phyloP scores from a whole-genome alignment of 805 yeast genomes.

The Schizosaccharomyces octosporus region DNA sequence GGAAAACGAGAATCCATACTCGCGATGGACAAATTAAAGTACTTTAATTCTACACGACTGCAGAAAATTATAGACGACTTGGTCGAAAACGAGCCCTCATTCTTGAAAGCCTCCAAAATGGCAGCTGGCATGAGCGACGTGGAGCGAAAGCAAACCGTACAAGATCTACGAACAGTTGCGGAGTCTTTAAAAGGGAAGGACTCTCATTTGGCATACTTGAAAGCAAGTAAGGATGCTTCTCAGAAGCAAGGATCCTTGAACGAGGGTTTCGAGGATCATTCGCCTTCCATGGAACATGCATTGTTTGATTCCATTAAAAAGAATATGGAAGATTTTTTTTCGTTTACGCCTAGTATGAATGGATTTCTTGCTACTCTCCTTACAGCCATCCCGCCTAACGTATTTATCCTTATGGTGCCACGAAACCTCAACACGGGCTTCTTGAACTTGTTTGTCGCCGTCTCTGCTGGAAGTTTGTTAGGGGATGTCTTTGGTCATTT shows the following conservation, averaged over 20 bases:
- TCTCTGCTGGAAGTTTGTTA: slow-evolving; percentile 52
- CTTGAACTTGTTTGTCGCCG: slow-evolving; percentile 25
- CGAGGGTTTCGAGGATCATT: background rate
- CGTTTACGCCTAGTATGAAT: background rate
- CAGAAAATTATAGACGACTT: background rate
- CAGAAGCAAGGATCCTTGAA: background rate
- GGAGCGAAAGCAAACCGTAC: background rate
- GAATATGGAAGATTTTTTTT: background rate
- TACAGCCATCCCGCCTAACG: background rate
- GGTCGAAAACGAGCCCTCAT: background rate
- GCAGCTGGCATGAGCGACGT: background rate
- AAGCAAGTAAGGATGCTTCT: too few relatives aligned
- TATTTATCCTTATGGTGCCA: background rate
- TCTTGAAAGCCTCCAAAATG: background rate
- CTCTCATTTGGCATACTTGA: background rate
- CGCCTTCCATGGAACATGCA: background rate
- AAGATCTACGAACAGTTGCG: background rate
- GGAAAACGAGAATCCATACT: too few relatives aligned
- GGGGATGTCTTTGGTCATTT: slow-evolving; percentile 56
- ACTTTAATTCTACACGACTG: too few relatives aligned
- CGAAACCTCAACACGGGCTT: background rate
- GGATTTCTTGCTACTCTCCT: background rate
- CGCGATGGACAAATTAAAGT: too few relatives aligned
- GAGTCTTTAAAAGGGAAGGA: background rate
- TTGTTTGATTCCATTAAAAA: background rate